Conservation (phyloP, 495 filamentous ascomycete genomes). For the Lepraria neglecta region DNA sequence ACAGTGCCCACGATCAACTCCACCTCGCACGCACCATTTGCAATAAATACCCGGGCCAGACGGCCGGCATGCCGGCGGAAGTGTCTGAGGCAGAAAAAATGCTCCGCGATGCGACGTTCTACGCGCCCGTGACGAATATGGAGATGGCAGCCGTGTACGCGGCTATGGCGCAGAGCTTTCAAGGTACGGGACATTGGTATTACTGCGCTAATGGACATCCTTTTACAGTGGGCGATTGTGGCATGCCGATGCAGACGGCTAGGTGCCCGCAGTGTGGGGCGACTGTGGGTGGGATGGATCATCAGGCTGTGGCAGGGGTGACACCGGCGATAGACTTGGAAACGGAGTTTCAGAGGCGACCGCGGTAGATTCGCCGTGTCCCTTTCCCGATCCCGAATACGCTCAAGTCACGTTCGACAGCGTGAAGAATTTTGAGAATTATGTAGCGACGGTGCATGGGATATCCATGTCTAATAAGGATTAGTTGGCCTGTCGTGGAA, state of each 20-base stretch:
- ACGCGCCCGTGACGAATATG: constrained; percentile 40
- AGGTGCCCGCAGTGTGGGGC: constrained; percentile 60
- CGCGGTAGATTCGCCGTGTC: constrained; percentile 2
- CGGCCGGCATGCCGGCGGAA: constrained; percentile 31
- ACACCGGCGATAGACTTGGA: constrained; percentile 29
- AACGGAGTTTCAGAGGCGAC: constrained; percentile 19
- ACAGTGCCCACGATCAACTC: constrained; percentile 23
- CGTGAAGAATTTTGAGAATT: too few relatives aligned
- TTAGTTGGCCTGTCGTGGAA: too few relatives aligned
- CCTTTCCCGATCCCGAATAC: too few relatives aligned
- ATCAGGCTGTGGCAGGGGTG: constrained; percentile 49
- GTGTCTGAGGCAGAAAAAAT: constrained; percentile 27
- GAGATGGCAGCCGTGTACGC: constrained; percentile 43
- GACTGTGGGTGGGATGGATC: constrained; percentile 53
- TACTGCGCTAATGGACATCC: constrained; percentile 60
- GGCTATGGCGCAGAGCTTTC: constrained; percentile 48
- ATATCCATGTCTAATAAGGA: too few relatives aligned
- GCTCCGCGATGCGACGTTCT: constrained; percentile 34
- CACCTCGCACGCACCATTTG: constrained; percentile 32
- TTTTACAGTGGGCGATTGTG: constrained; percentile 54
- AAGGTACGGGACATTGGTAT: constrained; percentile 62
- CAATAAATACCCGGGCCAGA: constrained; percentile 26
- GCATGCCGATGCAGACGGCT: constrained; percentile 57
- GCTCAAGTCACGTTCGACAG: too few relatives aligned
- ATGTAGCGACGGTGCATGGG: too few relatives aligned